A percentile compares a stretch with the other conserved stretches of the same genome.
These are phyloP conservation scores for Kuraishia hungarica DNA, from an alignment of 805 yeast genomes.

Conservation along the genomic window DNA sequence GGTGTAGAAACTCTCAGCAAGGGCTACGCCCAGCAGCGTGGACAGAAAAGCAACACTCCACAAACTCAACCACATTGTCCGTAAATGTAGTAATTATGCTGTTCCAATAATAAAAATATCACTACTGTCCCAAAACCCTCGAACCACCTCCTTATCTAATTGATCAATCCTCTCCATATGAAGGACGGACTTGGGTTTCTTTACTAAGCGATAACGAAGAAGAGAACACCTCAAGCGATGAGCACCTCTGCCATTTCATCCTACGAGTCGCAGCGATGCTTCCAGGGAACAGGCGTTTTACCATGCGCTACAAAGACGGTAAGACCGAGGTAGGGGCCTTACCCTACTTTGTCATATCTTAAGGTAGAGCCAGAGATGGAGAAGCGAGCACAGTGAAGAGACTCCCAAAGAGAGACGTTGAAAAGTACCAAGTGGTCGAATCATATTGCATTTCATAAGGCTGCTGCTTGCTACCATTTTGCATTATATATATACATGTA, in stretches of 20 bases:
- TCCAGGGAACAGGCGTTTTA: background rate
- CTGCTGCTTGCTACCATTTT: no score
- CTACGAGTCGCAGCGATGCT: background rate
- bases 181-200: background rate
- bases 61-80: background rate
- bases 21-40: conserved; percentile 1
- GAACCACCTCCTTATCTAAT: background rate
- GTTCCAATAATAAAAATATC: background rate
- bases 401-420: background rate
- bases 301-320: background rate
- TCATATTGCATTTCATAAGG: no score
- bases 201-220: background rate
- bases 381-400: background rate
- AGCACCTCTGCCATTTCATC: background rate
- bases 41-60: background rate
- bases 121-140: background rate
- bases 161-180: background rate
- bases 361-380: background rate
- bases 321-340: background rate
- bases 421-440: background rate
- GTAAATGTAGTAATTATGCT: background rate
- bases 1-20: conserved; percentile 26
- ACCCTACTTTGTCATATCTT: background rate
- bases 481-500: no score
- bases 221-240: background rate